These are phyloP conservation scores for Lentinus tigrinus DNA, from an alignment of 768 basidiomycete species.

Conservation along the genomic window DNA sequence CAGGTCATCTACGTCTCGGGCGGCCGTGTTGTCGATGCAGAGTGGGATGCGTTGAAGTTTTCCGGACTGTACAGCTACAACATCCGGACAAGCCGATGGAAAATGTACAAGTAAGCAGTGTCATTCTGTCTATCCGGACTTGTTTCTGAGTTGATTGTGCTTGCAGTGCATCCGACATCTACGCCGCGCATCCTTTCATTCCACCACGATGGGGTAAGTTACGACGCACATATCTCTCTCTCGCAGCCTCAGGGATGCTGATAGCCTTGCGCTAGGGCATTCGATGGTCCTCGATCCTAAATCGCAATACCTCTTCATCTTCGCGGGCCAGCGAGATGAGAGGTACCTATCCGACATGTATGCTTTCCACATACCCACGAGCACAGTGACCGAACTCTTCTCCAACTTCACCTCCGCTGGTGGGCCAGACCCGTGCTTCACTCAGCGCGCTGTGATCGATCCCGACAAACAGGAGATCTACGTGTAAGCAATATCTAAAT, in stretches of 20 bases:
- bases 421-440: conserved; percentile 72
- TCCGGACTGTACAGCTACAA: conserved; percentile 76
- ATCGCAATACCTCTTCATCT: conserved; percentile 61
- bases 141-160: not conserved
- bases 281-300: conserved; percentile 76
- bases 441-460: conserved; percentile 73
- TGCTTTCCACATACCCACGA: conserved; percentile 59
- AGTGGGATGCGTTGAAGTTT: conserved; percentile 59
- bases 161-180: conserved; percentile 21
- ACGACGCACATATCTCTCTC: not conserved
- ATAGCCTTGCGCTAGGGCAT: conserved; percentile 48
- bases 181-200: conserved; percentile 42
- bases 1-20: conserved; percentile 78
- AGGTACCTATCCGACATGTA: conserved; percentile 77
- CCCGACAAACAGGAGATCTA: conserved; percentile 64
- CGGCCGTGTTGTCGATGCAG: conserved; percentile 67
- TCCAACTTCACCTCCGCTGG: conserved; percentile 59
- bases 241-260: not conserved
- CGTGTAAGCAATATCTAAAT: conserved; percentile 57
- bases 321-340: conserved; percentile 71
- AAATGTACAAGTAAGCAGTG: conserved; percentile 56
- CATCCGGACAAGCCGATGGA: conserved; percentile 65
- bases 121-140: not conserved
- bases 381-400: conserved; percentile 59
- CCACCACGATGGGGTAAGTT: conserved; percentile 59